Evolutionary conservation across 2,329 filamentous ascomycete species (phyloP).

Genomic region (Nothomitra cinnamomea): DNA sequence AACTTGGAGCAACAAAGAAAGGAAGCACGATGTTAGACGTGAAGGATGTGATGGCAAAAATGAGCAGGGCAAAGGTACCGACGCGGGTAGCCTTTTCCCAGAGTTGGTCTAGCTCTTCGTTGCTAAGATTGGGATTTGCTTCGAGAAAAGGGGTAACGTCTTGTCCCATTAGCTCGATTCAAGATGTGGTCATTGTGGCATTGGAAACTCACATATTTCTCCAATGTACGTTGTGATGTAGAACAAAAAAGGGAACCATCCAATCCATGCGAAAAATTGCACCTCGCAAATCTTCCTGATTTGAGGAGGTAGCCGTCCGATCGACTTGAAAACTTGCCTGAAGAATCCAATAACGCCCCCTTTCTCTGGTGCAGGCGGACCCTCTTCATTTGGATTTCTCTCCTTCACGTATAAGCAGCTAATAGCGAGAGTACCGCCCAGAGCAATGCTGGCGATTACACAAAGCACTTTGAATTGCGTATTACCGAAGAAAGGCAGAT

Average conservation of each 20-base stretch:
- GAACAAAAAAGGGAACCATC: constrained; percentile 90
- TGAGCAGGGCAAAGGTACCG: constrained; percentile 73
- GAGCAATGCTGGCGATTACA: constrained; percentile 60
- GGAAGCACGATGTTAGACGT: constrained; percentile 68
- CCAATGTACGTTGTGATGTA: constrained; percentile 91
- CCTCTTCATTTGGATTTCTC: constrained; percentile 61
- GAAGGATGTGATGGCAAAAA: constrained; percentile 78
- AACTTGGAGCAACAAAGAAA: constrained; percentile 70
- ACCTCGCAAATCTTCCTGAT: constrained; percentile 67
- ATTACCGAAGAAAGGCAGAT: constrained; percentile 64
- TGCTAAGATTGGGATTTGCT: constrained; percentile 59
- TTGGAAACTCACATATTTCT: constrained; percentile 42
- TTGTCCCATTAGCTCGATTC: neutral
- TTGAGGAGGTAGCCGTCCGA: constrained; percentile 63
- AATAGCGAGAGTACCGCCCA: constrained; percentile 51
- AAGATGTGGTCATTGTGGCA: neutral
- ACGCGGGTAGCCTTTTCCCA: constrained; percentile 77
- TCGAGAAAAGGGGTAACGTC: constrained; percentile 66
- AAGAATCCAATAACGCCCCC: constrained; percentile 67
- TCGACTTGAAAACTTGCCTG: constrained; percentile 55
- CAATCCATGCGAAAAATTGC: constrained; percentile 80
- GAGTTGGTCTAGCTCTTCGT: constrained; percentile 56
- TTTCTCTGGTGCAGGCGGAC: constrained; percentile 35
- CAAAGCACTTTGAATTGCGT: constrained; percentile 91
- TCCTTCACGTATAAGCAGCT: constrained; percentile 57